Evolutionary conservation across 805 yeast genomes (phyloP).

Genomic region (Candida incommunis): DNA sequence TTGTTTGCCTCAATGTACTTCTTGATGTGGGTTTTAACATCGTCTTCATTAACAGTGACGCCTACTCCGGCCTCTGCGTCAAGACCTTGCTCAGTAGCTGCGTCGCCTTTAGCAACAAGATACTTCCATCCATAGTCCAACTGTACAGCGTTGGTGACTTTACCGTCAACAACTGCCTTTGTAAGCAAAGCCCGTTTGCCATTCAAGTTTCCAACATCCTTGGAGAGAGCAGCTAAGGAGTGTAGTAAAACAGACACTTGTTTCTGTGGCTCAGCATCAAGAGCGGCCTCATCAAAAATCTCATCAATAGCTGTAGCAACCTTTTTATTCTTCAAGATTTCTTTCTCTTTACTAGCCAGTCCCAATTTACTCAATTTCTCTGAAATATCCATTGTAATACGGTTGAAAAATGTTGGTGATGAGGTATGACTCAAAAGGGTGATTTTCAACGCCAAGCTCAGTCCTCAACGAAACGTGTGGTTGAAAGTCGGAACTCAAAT

Average conservation of each 20-base stretch:
- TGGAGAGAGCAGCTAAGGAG: slow-evolving; percentile 58
- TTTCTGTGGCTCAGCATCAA: slow-evolving; percentile 37
- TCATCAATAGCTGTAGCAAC: slow-evolving; percentile 57
- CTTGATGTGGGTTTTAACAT: slow-evolving; percentile 43
- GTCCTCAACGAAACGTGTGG: too few species aligned
- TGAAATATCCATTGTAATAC: not conserved
- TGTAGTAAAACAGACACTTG: slow-evolving; percentile 46
- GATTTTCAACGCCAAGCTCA: too few species aligned
- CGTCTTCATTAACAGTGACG: slow-evolving; percentile 48
- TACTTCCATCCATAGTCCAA: slow-evolving; percentile 66
- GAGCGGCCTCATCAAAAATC: slow-evolving; percentile 34
- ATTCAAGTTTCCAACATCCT: slow-evolving; percentile 31
- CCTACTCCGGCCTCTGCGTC: slow-evolving; percentile 67
- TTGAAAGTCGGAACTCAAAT: too few species aligned
- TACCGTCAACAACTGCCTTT: slow-evolving; percentile 47
- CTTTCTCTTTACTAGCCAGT: slow-evolving; percentile 43
- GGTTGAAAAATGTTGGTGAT: not conserved
- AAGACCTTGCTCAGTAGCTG: slow-evolving; percentile 35
- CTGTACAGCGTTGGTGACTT: slow-evolving; percentile 56
- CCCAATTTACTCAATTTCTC: slow-evolving; percentile 11
- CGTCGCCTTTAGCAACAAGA: slow-evolving; percentile 34
- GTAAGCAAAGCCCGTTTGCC: slow-evolving; percentile 39
- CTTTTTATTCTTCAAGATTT: slow-evolving; percentile 73
- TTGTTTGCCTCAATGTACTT: slow-evolving; percentile 46
- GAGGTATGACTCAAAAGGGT: slow-evolving; percentile 1